Evolutionary conservation across 805 yeast genomes (phyloP).

Genomic region (Saccharomycopsis capsularis): DNA sequence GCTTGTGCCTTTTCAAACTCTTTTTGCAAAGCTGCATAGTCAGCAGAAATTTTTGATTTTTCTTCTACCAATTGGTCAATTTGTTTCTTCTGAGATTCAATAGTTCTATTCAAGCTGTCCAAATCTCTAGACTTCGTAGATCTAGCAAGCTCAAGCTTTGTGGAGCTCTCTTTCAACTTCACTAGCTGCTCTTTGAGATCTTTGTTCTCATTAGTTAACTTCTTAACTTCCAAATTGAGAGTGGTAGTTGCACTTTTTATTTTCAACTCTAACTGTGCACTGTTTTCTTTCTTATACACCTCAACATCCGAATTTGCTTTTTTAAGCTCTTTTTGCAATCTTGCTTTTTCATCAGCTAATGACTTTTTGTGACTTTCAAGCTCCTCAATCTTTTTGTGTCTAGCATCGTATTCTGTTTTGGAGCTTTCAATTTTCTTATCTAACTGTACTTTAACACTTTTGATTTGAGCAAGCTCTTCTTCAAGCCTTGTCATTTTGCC

Average conservation of each 20-base stretch:
- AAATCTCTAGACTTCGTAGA: slow-evolving; percentile 18
- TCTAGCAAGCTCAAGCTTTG: slow-evolving; percentile 17
- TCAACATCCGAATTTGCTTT: slow-evolving; percentile 21
- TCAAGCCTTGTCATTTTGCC: slow-evolving; percentile 31
- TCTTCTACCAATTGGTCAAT: slow-evolving; percentile 20
- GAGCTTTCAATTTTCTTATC: slow-evolving; percentile 28
- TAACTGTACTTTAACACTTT: slow-evolving; percentile 27
- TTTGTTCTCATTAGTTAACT: slow-evolving; percentile 16
- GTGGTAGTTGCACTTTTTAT: slow-evolving; percentile 20
- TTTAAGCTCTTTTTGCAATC: slow-evolving; percentile 27
- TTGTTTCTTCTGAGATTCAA: slow-evolving; percentile 22
- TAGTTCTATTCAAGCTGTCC: slow-evolving; percentile 19
- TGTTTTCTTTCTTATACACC: slow-evolving; percentile 7
- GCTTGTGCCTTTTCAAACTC: slow-evolving; percentile 26
- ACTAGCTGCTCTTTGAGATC: slow-evolving; percentile 27
- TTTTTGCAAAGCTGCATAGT: slow-evolving; percentile 25
- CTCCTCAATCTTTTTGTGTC: slow-evolving; percentile 29
- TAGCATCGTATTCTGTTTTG: slow-evolving; percentile 30
- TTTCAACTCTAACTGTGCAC: slow-evolving; percentile 18
- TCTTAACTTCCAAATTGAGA: slow-evolving; percentile 19
- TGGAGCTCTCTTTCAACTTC: slow-evolving; percentile 23
- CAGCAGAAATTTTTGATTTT: slow-evolving; percentile 24
- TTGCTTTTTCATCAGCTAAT: slow-evolving; percentile 27
- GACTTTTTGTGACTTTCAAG: slow-evolving; percentile 31
- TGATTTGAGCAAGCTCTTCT: slow-evolving; percentile 28